Evolutionary conservation across 75 land plant species (phyloP), one percentile per base, ranked within the genome.

Genomic region (Gnetum montanum): DNA sequence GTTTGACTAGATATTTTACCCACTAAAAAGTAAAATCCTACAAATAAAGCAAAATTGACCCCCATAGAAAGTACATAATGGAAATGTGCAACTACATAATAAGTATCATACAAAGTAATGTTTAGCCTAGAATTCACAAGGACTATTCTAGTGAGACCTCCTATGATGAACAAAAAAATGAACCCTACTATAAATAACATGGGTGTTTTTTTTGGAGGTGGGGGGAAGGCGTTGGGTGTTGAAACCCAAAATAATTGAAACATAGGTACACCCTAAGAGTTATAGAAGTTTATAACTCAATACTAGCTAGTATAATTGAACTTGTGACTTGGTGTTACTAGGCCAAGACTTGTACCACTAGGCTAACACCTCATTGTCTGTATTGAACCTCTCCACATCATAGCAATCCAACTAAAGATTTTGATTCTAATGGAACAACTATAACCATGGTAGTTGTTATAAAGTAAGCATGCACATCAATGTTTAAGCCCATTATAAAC

Each of bases 401-500:
- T 64, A 43, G 67, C 59, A 19, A 64, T 64, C 59, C 27, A 34
- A 46, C 60, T 55, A 46, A 41, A 44, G 49, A 43, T 64, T 46
- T 64, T 56, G 3, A 64, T 64, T 66, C 61, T 43, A 36, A 31
- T 66, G 23, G 54, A 53, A 67, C 63, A 43, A 0, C 63, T 44
- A 67, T 67, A 37, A 53, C 50, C 69, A 66, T 66, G 43, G 54
- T 66, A 37, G 69, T 35, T 11, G 74, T 53, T 11, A 53, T 69
- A 63, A 69, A 69, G 66, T 64, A 58, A 40, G 68, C 68, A 58
- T 62, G 20, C 2, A 62, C 51, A 48, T 64, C 61, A 48, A 70
- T 61, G 43, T 57, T 55, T 57, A 62, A 62, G 51, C 50, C 60
- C 16, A 57, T 43, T 25, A 66, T 57, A 48, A 57, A 70, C 58